Base-by-base conservation (phyloP, 2,329 filamentous ascomycete species). In the Fusarium albidum region DNA sequence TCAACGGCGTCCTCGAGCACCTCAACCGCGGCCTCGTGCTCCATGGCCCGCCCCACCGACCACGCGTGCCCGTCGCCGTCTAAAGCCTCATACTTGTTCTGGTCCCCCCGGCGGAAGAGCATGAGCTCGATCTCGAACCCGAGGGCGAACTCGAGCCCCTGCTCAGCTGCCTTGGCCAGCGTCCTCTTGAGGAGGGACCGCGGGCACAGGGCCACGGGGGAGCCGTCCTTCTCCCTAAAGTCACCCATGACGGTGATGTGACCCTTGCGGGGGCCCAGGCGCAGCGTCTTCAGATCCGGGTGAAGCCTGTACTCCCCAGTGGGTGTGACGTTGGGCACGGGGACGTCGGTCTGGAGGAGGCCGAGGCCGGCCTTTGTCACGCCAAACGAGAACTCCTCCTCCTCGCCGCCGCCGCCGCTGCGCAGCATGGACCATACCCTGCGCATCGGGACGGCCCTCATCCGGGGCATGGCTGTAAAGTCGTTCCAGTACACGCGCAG, bases 101-200 rank as follows among this genome's bases (percentile, higher is more conserved):
- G 58, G 1, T 60, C 55, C 6, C 47, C 50, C 2, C 79, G 79
- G 33, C 80, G 79, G 59, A 94, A 76, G 59, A 96, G 86, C 2
- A 90, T 80, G 9, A 95, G 83, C 71, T 96, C 91, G 33, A 96
- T 85, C 71, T 96, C 92, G 61, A 95, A 96, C 0, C 91, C 92
- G 13, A 92, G 72, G 0, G 87, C 77, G 40, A 92, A 84, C 4
- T 78, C 72, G 3, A 91, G 76, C 2, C 79, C 77, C 31, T 83
- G 75, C 3, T 72, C 63, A 10, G 79, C 73, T 0, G 89, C 81
- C 6, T 74, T 72, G 0, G 80, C 74, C 2, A 88, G 67, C 0
- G 86, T 76, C 4, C 72, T 76, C 47, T 83, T 75, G 47, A 96
- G 75, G 49, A 87, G 69, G 34, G 84, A 77, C 48, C 90, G 81